These are phyloP conservation scores for Microstroma glucosiphilum DNA, from an alignment of 1,284 basidiomycete species.

Conservation along the genomic window DNA sequence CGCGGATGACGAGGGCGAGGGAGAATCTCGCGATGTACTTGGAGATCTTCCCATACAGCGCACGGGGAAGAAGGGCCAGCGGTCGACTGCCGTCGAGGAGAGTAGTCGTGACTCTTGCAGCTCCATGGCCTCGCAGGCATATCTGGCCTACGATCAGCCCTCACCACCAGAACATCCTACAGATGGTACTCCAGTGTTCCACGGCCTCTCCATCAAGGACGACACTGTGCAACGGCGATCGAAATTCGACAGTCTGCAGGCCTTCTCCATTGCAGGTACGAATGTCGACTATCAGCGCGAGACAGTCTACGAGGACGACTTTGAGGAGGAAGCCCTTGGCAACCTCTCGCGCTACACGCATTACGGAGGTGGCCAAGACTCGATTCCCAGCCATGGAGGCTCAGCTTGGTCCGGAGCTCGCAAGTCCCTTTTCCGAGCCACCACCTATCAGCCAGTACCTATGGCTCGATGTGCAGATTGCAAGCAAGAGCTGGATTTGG, in stretches of 20 bases:
- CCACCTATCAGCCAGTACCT: slow-evolving; percentile 27
- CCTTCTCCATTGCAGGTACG: neutral
- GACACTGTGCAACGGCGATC: neutral
- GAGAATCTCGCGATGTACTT: neutral
- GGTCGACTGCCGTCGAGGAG: neutral
- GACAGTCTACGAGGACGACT: slow-evolving; percentile 21
- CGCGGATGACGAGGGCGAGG: neutral
- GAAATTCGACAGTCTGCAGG: neutral
- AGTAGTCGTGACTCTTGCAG: neutral
- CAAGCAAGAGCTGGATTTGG: slow-evolving; percentile 28
- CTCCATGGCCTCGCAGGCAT: neutral
- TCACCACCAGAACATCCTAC: neutral
- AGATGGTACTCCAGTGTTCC: neutral
- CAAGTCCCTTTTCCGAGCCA: slow-evolving; percentile 17
- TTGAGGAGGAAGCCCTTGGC: slow-evolving; percentile 13
- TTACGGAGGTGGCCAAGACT: slow-evolving; percentile 7
- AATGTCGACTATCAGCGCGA: slow-evolving; percentile 6
- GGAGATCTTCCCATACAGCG: neutral
- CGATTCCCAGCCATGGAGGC: neutral
- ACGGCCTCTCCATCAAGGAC: neutral
- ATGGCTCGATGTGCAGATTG: slow-evolving; percentile 41
- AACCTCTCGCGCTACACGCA: slow-evolving; percentile 9
- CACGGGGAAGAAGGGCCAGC: neutral
- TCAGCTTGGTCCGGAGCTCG: slow-evolving; percentile 4
- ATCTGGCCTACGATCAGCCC: neutral